Conservation (phyloP, 2,329 filamentous ascomycete species). For the Diaporthe citrichinensis region DNA sequence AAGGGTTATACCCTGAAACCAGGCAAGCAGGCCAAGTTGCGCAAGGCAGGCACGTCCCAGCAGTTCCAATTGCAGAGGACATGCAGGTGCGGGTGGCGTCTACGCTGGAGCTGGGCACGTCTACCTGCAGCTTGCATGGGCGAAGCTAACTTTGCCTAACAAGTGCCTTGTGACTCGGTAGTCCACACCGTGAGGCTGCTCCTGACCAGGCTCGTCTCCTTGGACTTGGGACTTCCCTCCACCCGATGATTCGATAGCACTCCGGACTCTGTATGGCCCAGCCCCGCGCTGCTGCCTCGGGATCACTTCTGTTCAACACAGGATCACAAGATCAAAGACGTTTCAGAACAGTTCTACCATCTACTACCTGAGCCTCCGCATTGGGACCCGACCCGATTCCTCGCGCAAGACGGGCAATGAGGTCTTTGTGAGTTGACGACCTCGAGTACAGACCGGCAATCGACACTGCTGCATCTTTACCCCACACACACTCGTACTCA, state of each 20-base stretch:
- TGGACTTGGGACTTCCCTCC: constrained; percentile 18
- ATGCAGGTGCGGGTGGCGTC: constrained; percentile 1
- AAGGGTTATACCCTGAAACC: background rate
- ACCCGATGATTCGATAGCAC: constrained; percentile 1
- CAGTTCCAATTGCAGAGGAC: background rate
- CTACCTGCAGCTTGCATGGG: constrained; percentile 1
- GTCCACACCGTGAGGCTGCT: background rate
- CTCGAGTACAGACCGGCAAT: background rate
- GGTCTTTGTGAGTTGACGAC: constrained; percentile 1
- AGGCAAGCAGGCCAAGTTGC: too few relatives aligned
- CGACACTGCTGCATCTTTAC: constrained; percentile 4
- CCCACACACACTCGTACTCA: constrained; percentile 11
- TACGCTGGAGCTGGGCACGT: background rate
- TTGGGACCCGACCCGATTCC: background rate
- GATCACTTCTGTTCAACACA: background rate
- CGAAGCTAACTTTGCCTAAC: background rate
- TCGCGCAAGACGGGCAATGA: constrained; percentile 4
- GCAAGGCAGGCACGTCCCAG: background rate
- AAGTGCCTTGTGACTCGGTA: constrained; percentile 19
- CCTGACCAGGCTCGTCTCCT: constrained; percentile 16
- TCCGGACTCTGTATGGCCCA: background rate
- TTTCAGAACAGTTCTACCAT: background rate
- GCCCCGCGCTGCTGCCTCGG: constrained; percentile 3
- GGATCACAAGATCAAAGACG: background rate
- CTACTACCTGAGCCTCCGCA: background rate